A percentile compares a stretch with the other conserved stretches of the same genome.
Conservation (phyloP, 768 basidiomycete genomes). For the Suillus subluteus region DNA sequence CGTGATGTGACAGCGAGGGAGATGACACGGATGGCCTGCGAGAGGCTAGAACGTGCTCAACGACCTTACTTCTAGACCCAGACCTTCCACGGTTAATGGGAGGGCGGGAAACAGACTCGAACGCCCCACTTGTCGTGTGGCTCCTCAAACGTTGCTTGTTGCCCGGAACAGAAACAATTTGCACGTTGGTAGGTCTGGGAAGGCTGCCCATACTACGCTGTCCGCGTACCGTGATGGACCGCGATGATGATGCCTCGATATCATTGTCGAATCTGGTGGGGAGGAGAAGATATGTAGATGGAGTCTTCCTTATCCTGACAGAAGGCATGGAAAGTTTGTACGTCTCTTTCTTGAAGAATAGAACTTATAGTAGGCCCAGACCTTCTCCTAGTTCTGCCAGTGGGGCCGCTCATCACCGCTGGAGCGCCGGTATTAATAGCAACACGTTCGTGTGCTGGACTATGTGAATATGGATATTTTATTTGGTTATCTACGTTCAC, state of each 20-base stretch:
- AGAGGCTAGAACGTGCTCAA: conserved; percentile 14
- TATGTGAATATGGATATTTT: no score
- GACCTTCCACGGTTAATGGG: conserved; percentile 4
- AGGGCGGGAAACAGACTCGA: conserved; percentile 4
- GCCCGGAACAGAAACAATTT: background rate
- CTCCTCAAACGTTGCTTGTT: conserved; percentile 9
- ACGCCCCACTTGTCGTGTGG: conserved; percentile 9
- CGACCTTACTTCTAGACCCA: conserved; percentile 17
- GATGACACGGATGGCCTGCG: conserved; percentile 9
- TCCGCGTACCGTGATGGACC: conserved; percentile 1
- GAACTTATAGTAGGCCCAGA: background rate
- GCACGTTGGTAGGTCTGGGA: background rate
- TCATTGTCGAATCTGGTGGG: conserved; percentile 1
- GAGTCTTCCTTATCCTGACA: conserved; percentile 43
- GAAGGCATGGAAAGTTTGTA: conserved; percentile 45
- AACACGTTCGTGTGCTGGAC: background rate
- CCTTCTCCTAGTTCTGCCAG: no score
- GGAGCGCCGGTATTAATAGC: background rate
- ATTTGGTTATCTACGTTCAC: no score
- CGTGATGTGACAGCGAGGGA: background rate
- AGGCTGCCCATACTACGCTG: conserved; percentile 6
- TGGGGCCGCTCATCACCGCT: no score
- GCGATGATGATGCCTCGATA: background rate
- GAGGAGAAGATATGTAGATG: conserved; percentile 1
- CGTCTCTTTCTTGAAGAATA: background rate